These are phyloP conservation scores for Fusarium sp. DNA, from an alignment of 2,329 filamentous ascomycete species.

Conservation along the genomic window DNA sequence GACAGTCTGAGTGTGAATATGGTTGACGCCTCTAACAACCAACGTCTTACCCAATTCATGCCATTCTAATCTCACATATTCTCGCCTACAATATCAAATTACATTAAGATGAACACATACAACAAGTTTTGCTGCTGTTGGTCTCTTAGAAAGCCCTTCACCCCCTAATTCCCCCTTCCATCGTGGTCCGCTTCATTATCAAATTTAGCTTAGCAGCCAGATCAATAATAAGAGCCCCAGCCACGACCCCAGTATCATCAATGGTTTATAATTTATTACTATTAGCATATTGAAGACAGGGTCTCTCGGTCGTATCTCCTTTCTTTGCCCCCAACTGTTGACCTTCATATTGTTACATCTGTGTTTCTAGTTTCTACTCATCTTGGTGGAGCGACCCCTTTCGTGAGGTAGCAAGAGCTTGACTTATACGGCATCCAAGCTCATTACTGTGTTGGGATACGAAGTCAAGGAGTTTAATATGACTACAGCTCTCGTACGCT, in stretches of 20 bases:
- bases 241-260: constrained; percentile 22
- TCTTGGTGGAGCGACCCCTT: constrained; percentile 9
- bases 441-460: not conserved
- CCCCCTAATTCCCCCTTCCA: constrained; percentile 9
- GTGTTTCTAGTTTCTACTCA: not conserved
- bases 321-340: constrained; percentile 7
- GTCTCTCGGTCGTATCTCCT: constrained; percentile 15
- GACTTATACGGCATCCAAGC: constrained; percentile 1
- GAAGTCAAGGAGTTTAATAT: not conserved
- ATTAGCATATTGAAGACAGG: constrained; percentile 14
- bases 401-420: not conserved
- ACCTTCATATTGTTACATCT: not conserved
- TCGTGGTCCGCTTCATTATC: constrained; percentile 3
- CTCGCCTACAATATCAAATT: constrained; percentile 21
- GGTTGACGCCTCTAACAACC: constrained; percentile 13
- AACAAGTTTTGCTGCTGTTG: not conserved
- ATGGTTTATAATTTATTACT: constrained; percentile 9
- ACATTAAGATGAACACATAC: constrained; percentile 6
- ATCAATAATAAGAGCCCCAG: constrained; percentile 30
- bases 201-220: constrained; percentile 27
- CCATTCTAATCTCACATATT: constrained; percentile 18
- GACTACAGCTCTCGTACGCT: not conserved
- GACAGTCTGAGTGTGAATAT: not conserved
- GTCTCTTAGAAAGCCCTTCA: not conserved
- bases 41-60: constrained; percentile 31